A percentile compares a stretch with the other conserved stretches of the same genome.
These are phyloP conservation scores for Penicillium sp. DNA, from an alignment of 2,329 filamentous ascomycete genomes.

Conservation along the genomic window DNA sequence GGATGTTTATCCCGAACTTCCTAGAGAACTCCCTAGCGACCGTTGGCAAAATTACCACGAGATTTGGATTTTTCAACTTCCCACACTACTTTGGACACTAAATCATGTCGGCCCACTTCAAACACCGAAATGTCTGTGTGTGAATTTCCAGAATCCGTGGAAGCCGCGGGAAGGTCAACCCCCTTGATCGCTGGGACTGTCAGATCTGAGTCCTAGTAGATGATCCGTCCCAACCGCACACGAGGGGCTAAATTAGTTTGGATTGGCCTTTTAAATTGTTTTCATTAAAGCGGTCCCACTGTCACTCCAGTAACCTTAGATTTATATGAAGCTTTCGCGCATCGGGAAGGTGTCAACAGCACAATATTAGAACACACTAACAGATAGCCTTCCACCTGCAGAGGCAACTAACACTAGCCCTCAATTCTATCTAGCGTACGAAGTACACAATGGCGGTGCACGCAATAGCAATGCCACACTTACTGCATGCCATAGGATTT, in stretches of 20 bases:
- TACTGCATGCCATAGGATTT: background rate
- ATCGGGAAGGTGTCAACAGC: constrained; percentile 10
- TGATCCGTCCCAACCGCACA: background rate
- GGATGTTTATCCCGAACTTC: background rate
- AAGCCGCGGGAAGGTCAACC: constrained; percentile 4
- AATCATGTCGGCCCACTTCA: constrained; percentile 3
- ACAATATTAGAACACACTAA: background rate
- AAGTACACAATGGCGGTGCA: background rate
- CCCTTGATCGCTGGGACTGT: constrained; percentile 13
- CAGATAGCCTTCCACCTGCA: background rate
- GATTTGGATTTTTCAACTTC: background rate
- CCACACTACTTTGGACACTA: constrained; percentile 2
- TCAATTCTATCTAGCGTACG: background rate
- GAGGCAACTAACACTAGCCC: background rate
- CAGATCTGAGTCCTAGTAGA: constrained; percentile 6
- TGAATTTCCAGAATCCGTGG: constrained; percentile 7
- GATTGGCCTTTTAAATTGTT: background rate
- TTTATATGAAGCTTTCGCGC: background rate
- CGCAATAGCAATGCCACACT: background rate
- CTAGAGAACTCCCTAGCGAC: background rate
- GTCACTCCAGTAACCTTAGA: constrained; percentile 3
- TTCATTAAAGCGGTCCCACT: constrained; percentile 1
- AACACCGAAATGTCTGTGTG: constrained; percentile 5
- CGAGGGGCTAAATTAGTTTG: constrained; percentile 3
- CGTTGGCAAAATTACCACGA: background rate